A percentile compares a stretch with the other conserved stretches of the same genome.
Evolutionary conservation across 1,284 basidiomycete species (phyloP).

Genomic region (Trichosporon ovoides): DNA sequence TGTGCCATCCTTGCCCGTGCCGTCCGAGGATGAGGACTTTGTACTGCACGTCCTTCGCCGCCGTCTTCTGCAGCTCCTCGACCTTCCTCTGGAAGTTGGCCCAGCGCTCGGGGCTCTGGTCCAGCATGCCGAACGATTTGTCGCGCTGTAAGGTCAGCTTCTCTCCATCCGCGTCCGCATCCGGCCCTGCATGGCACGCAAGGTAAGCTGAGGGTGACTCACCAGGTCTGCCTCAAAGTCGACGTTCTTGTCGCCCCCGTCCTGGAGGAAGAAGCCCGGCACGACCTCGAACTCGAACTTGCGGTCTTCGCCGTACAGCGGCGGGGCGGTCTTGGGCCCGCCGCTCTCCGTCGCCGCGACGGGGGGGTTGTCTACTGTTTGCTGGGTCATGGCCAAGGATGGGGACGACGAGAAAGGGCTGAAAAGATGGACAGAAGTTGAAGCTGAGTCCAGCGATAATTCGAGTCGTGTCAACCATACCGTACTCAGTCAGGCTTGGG

Average conservation of each 20-base stretch:
- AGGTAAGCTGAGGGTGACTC: conserved; percentile 8
- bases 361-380: conserved; percentile 28
- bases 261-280: conserved; percentile 40
- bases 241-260: conserved; percentile 34
- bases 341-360: conserved; percentile 37
- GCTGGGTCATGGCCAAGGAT: not conserved
- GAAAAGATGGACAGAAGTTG: too few relatives aligned
- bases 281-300: conserved; percentile 37
- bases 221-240: conserved; percentile 37
- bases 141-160: conserved; percentile 24
- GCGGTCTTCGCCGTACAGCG: conserved; percentile 25
- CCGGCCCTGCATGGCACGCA: not conserved
- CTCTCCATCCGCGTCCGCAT: not conserved
- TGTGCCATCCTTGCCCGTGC: conserved; percentile 49
- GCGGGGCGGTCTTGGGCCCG: conserved; percentile 30
- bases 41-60: conserved; percentile 38
- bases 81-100: conserved; percentile 33
- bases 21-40: conserved; percentile 47
- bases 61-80: conserved; percentile 32
- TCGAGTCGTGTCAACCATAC: too few relatives aligned
- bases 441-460: too few relatives aligned
- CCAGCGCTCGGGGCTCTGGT: conserved; percentile 40
- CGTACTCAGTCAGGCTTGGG: too few relatives aligned
- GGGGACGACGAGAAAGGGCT: conserved; percentile 1
- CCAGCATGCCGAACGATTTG: conserved; percentile 41